phyloP scores from a whole-genome alignment of 108 stramenopile species.

The Chaetoceros tenuissimus region DNA sequence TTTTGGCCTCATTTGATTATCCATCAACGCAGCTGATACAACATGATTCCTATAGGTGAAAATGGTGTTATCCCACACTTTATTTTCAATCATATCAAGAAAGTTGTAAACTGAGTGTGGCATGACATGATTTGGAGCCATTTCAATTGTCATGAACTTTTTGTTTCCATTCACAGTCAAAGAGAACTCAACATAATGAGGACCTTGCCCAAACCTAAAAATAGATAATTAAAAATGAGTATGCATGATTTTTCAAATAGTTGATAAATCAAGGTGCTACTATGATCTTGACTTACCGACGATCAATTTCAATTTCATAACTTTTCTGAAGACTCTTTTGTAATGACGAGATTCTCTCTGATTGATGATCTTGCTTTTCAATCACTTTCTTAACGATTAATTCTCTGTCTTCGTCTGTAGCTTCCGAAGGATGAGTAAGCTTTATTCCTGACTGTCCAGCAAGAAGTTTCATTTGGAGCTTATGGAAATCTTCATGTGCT shows the following conservation, averaged over 20 bases:
- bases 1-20: slow-evolving; percentile 19
- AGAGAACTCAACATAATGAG: background rate
- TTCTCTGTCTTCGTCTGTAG: background rate
- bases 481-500: background rate
- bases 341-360: background rate
- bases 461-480: background rate
- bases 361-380: background rate
- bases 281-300: background rate
- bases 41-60: slow-evolving; percentile 58
- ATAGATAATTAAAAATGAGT: no score
- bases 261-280: no score
- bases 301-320: background rate
- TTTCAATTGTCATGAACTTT: slow-evolving; percentile 38
- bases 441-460: background rate
- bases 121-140: slow-evolving; percentile 48
- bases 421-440: background rate
- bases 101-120: slow-evolving; percentile 69
- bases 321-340: background rate
- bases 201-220: background rate
- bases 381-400: background rate
- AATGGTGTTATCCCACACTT: slow-evolving; percentile 50
- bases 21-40: slow-evolving; percentile 42
- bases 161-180: background rate
- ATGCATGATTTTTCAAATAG: no score
- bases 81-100: slow-evolving; percentile 48